phyloP scores from a whole-genome alignment of 2,329 filamentous ascomycete species.

The Gaeumannomyces sp. region DNA sequence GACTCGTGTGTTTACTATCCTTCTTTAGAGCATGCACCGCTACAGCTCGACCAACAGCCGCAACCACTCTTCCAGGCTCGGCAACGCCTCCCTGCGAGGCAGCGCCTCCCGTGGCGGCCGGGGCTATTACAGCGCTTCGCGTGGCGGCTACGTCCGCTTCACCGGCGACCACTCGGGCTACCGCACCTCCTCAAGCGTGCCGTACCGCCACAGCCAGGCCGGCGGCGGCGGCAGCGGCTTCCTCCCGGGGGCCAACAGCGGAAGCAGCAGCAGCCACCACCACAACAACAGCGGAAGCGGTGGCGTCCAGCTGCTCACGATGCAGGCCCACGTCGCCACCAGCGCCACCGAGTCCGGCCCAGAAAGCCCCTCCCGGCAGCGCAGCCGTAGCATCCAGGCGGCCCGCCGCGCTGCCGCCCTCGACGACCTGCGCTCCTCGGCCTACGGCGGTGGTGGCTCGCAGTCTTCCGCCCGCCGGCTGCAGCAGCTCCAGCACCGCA shows the following conservation, averaged over 20 bases:
- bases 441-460: neutral
- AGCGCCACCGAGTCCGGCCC: neutral
- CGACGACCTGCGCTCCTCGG: slow-evolving; percentile 5
- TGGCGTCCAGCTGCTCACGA: slow-evolving; percentile 2
- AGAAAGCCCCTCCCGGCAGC: neutral
- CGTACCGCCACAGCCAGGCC: slow-evolving; percentile 2
- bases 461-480: neutral
- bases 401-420: slow-evolving; percentile 2
- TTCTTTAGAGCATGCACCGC: too few relatives aligned
- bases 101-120: neutral
- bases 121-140: neutral
- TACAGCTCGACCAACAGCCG: too few relatives aligned
- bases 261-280: neutral
- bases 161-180: neutral
- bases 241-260: neutral
- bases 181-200: neutral
- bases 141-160: neutral
- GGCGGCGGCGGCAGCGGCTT: too few relatives aligned
- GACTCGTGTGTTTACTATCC: too few relatives aligned
- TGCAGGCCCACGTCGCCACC: slow-evolving; percentile 2
- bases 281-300: neutral
- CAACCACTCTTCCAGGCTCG: neutral
- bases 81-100: neutral
- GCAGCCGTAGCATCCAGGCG: neutral
- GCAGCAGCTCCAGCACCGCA: neutral